Evolutionary conservation across 2,329 filamentous ascomycete species (phyloP), one percentile per base, ranked within the genome.

Genomic region (Ciborinia camelliae): DNA sequence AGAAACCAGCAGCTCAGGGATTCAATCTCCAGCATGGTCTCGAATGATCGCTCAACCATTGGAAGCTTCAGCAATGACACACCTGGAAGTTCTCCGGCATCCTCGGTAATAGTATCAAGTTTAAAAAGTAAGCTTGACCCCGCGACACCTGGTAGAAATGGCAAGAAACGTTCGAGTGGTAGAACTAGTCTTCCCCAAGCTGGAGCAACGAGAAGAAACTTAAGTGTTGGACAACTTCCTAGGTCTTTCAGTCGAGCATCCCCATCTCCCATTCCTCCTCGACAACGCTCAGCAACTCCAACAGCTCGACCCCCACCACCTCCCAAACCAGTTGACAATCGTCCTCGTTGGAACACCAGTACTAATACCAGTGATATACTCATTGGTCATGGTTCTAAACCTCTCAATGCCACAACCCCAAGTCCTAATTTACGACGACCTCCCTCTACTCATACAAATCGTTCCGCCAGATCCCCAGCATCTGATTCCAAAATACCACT

Each of bases 11-110:
- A 94, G 71, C 81, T 97, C 57, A 86, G 94, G 54, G 94, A 98
- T 76, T 97, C 94, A 0, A 89, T 98, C 64, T 97, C 93, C 0
- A 97, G 91, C 71, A 91, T 97, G 76, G 81, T 96, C 15, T 74
- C 73, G 15, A 75, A 77, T 62, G 75, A 77, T 62, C 81, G 84
- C 18, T 78, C 81, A 26, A 82, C 80, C 62, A 73, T 79, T 45
- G 78, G 79, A 64, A 82, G 79, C 68, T 76, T 71, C 20, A 59
- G 15, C 30, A 72, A 72, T 55, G 74, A 73, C 58, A 85, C 84
- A 1, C 83, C 84, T 3, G 80, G 80, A 60, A 85, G 80, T 70
- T 90, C 88, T 5, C 88, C 88, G 32, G 86, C 87, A 32, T 89
- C 86, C 20, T 90, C 87, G 26, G 79, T 90, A 26, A 76, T 89